phyloP scores from a whole-genome alignment of 805 yeast genomes.

The Komagataella populi region DNA sequence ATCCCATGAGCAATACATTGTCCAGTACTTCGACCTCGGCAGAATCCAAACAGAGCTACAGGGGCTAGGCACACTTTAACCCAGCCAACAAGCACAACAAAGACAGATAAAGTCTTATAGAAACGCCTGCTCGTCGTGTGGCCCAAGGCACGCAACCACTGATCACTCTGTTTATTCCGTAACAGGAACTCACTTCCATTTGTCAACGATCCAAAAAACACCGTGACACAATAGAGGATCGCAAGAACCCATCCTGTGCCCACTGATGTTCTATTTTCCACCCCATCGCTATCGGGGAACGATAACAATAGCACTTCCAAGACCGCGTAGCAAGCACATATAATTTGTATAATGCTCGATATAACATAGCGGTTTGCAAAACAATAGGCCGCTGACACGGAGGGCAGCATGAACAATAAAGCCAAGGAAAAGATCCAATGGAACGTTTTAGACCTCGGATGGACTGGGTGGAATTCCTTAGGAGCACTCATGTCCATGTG shows the following conservation, averaged over 20 bases:
- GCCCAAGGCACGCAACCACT: constrained; percentile 23
- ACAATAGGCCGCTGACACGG: constrained; percentile 38
- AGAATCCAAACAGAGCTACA: constrained; percentile 76
- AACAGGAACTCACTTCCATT: constrained; percentile 35
- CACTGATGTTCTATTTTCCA: constrained; percentile 53
- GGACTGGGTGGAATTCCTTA: not conserved
- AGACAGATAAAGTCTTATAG: constrained; percentile 33
- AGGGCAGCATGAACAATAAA: constrained; percentile 38
- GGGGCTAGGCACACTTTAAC: constrained; percentile 72
- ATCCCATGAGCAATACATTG: constrained; percentile 96
- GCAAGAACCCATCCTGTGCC: constrained; percentile 58
- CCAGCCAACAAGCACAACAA: constrained; percentile 52
- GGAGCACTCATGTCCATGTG: not conserved
- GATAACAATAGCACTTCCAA: constrained; percentile 43
- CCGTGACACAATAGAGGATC: constrained; percentile 28
- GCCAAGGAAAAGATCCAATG: constrained; percentile 50
- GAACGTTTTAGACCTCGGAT: constrained; percentile 37
- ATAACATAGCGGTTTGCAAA: constrained; percentile 36
- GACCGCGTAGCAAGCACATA: constrained; percentile 34
- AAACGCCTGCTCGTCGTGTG: constrained; percentile 17
- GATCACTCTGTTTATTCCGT: constrained; percentile 18
- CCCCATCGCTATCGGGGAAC: constrained; percentile 52
- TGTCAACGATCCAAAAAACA: constrained; percentile 40
- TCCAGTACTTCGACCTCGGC: constrained; percentile 74
- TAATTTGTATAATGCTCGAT: constrained; percentile 30